These are phyloP conservation scores for Aspergillus piperis DNA, from an alignment of 2,329 filamentous ascomycete species.

Conservation along the genomic window DNA sequence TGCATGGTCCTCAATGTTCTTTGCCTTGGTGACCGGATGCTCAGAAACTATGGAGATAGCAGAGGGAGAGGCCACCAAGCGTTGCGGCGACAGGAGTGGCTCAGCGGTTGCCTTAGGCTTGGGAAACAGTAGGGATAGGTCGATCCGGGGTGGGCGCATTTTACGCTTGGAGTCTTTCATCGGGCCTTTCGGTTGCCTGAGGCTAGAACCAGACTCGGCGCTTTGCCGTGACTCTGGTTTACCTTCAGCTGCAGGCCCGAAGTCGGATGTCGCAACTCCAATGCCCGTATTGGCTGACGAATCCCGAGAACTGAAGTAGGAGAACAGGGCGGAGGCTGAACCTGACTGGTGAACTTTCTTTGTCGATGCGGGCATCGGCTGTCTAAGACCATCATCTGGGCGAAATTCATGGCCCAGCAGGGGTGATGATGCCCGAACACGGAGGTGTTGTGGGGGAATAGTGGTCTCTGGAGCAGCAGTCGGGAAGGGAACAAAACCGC, in stretches of 20 bases:
- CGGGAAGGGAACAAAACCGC: slow-evolving; percentile 31
- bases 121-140: slow-evolving; percentile 46
- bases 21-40: slow-evolving; percentile 25
- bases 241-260: background rate
- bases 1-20: slow-evolving; percentile 21
- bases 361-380: slow-evolving; percentile 35
- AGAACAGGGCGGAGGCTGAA: slow-evolving; percentile 50
- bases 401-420: slow-evolving; percentile 44
- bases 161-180: slow-evolving; percentile 42
- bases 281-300: slow-evolving; percentile 37
- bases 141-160: slow-evolving; percentile 42
- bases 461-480: slow-evolving; percentile 20
- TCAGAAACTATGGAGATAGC: slow-evolving; percentile 40
- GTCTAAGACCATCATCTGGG: slow-evolving; percentile 28
- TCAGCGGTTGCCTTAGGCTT: slow-evolving; percentile 36
- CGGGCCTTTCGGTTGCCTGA: slow-evolving; percentile 24
- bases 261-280: slow-evolving; percentile 18
- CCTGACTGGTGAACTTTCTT: slow-evolving; percentile 43
- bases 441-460: slow-evolving; percentile 33
- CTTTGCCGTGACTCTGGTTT: slow-evolving; percentile 20
- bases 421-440: slow-evolving; percentile 50
- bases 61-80: slow-evolving; percentile 44
- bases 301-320: slow-evolving; percentile 50
- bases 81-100: slow-evolving; percentile 45
- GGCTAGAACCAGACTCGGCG: slow-evolving; percentile 25